Evolutionary conservation across 352 stramenopile species (phyloP), one percentile per base, ranked within the genome.

Genomic region (Thraustochytrium sp.): DNA sequence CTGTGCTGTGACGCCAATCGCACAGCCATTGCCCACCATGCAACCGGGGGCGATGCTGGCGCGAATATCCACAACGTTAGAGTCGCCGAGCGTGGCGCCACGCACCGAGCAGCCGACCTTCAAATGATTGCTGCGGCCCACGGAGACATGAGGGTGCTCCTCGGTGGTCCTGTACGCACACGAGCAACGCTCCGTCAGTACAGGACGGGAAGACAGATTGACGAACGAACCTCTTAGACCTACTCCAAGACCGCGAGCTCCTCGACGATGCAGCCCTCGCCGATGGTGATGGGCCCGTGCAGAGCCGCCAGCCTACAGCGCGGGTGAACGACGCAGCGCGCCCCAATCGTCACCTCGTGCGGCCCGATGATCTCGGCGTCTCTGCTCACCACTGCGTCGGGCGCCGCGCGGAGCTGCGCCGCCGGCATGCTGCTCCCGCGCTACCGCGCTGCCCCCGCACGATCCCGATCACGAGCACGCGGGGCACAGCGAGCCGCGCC

Each of bases 201-300:
- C 59, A 68, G 8, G 23, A 3, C 21, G 54, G 5, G 5, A 34
- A 63, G 54, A 5, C 26, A 63, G 21, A 21, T 38, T 5, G 26
- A 38, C 36, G 5, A 13, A 34, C 54, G 26, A n/a, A 46, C 36
- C 64, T 68, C n/a, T 49, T 23, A 29, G 42, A 80, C 68, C 38
- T 64, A 80, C 68, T 80, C 9, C 5, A 80, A 9, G 29, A 64
- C n/a, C 9, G 38, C 68, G 34, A 80, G 68, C 49, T 80, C 68
- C 29, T 80, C 68, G 16, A 80, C 8, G n/a, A 80, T 53, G 68
- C 40, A 55, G 18, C 29, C 68, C 23, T 16, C 31, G 34, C 68
- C 68, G 26, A 80, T 16, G 34, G 29, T 34, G 42, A 80, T 44
- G 9, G 46, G 46, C 49, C 68, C 68, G 34, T 53, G 23, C 9